phyloP scores from a whole-genome alignment of 495 filamentous ascomycete species.

The Lepraria neglecta region DNA sequence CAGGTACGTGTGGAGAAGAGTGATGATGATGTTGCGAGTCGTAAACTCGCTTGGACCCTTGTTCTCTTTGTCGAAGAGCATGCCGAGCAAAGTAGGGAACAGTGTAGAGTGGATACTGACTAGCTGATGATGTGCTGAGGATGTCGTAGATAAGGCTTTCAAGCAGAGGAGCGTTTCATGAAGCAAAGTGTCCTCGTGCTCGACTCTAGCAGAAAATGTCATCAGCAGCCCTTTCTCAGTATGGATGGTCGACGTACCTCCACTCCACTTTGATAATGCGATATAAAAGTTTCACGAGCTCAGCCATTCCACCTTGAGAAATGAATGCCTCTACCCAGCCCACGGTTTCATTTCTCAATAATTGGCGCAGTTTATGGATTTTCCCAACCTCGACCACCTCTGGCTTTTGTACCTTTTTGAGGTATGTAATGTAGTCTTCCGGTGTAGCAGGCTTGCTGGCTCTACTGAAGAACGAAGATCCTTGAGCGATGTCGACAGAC shows the following conservation, averaged over 20 bases:
- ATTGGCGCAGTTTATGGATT: conserved; percentile 83
- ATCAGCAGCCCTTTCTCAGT: conserved; percentile 15
- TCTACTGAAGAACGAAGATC: conserved; percentile 38
- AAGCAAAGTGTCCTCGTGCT: conserved; percentile 88
- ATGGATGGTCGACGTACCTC: conserved; percentile 56
- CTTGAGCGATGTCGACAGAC: conserved; percentile 39
- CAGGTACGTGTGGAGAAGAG: conserved; percentile 78
- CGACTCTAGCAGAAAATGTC: conserved; percentile 57
- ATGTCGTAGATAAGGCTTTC: conserved; percentile 91
- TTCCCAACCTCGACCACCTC: conserved; percentile 85
- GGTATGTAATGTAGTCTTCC: conserved; percentile 74
- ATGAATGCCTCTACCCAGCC: conserved; percentile 93
- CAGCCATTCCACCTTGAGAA: conserved; percentile 80
- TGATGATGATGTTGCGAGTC: conserved; percentile 80
- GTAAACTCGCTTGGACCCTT: conserved; percentile 96
- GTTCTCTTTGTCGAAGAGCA: conserved; percentile 94
- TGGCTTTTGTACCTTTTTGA: conserved; percentile 69
- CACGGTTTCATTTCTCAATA: conserved; percentile 90
- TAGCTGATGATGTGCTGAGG: conserved; percentile 73
- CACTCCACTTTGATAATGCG: conserved; percentile 92
- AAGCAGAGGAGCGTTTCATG: conserved; percentile 91
- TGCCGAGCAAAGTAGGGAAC: conserved; percentile 78
- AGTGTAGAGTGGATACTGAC: conserved; percentile 68
- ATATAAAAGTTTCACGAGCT: conserved; percentile 78
- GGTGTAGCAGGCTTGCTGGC: conserved; percentile 52